Percentiles rank a stretch among this genome's conserved stretches.
These are phyloP conservation scores for Wallemia ichthyophaga DNA, from an alignment of 1,284 basidiomycete genomes.

Conservation along the genomic window DNA sequence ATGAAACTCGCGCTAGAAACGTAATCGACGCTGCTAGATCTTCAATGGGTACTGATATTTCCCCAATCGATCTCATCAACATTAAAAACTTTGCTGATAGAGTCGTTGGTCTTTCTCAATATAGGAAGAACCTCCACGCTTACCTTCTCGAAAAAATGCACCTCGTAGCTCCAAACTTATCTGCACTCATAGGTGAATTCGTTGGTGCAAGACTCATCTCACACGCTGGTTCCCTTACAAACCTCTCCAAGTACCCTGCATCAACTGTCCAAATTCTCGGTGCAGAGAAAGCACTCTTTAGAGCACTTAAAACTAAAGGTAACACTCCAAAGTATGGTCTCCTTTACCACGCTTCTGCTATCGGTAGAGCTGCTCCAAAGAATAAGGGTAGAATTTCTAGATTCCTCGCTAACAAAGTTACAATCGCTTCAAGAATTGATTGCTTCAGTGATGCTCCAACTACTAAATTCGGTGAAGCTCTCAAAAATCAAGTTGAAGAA, in stretches of 20 bases:
- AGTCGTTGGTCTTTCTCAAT: constrained; percentile 72
- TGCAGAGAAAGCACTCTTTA: constrained; percentile 92
- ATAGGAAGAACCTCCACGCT: constrained; percentile 64
- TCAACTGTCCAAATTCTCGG: constrained; percentile 94
- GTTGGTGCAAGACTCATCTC: constrained; percentile 85
- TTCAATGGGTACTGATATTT: constrained; percentile 80
- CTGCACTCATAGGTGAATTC: constrained; percentile 76
- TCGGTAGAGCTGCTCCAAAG: constrained; percentile 76
- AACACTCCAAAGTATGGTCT: constrained; percentile 97
- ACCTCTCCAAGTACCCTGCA: constrained; percentile 91
- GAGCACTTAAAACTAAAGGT: constrained; percentile 92
- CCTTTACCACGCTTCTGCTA: constrained; percentile 79
- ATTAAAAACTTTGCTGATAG: constrained; percentile 74
- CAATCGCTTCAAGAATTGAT: constrained; percentile 90
- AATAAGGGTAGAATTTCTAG: constrained; percentile 94
- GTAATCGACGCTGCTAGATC: constrained; percentile 76
- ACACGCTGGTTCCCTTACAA: constrained; percentile 89
- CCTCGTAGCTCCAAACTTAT: constrained; percentile 77
- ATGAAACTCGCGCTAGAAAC: constrained; percentile 65
- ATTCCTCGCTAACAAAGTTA: constrained; percentile 96
- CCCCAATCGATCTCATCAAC: constrained; percentile 85
- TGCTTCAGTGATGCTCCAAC: constrained; percentile 78
- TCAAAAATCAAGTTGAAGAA: constrained; percentile 82
- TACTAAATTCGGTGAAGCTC: constrained; percentile 76
- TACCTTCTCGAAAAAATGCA: constrained; percentile 97